Evolutionary conservation across 2,329 filamentous ascomycete genomes (phyloP), one percentile per base, ranked within the genome.

Genomic region (Aspergillus jensenii): DNA sequence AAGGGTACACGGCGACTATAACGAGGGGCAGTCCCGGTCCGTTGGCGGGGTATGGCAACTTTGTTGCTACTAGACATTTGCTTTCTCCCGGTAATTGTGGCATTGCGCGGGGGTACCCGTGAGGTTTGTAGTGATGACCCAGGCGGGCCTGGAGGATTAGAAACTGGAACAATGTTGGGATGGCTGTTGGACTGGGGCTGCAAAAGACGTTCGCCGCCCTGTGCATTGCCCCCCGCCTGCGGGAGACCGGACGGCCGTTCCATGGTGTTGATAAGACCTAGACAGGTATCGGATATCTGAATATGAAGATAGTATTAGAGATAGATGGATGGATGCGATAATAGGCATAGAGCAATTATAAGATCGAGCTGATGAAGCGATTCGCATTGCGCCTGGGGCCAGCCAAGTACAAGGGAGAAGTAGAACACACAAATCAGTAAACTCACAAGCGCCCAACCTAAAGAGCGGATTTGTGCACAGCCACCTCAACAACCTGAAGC

Each of bases 11-110:
- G 70, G 35, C 69, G 66, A 58, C 62, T 65, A 56, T 65, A 65
- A 41, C 63, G 61, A 25, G 60, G 57, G 35, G 57, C 55, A 12
- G 52, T 57, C 4, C 17, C 47, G 11, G 62, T 52, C 6, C 61
- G 64, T 54, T 69, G 65, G 21, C 71, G 65, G 27, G 71, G 71
- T 9, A 73, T 73, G 2, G 70, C 67, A 15, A 74, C 67, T 58
- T 73, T 74, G 37, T 61, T 66, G 8, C 35, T 47, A 19, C 50
- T 31, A 31, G 27, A 15, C 44, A 60, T 41, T 17, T 59, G 60
- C 33, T 61, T 65, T 31, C 56, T 66, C 31, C 52, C 61, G 17
- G 59, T 48, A 6, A 12, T 9, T 9, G 21, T 58, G 23, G 33
- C 17, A 48, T 35, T 58, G 33, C 58, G 58, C n/a, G 52, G 52